Conservation (phyloP, 2,329 filamentous ascomycete genomes). For the Ustilaginoidea virens region DNA sequence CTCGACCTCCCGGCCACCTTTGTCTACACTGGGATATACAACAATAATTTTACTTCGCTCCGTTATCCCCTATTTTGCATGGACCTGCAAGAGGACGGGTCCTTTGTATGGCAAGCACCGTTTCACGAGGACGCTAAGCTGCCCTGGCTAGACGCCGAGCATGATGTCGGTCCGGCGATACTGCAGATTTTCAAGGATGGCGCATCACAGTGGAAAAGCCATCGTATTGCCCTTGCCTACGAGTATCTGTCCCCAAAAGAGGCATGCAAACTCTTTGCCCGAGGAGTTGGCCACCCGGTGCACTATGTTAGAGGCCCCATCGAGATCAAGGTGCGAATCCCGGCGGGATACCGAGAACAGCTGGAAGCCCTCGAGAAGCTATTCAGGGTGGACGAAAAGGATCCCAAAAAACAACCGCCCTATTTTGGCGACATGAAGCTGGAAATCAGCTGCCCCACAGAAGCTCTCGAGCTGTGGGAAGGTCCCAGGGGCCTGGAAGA, state of each 20-base stretch:
- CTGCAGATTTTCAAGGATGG: conserved; percentile 94
- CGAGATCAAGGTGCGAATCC: conserved; percentile 72
- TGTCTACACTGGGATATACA: conserved; percentile 94
- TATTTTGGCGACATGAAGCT: conserved; percentile 45
- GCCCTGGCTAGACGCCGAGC: conserved; percentile 92
- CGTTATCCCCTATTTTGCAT: conserved; percentile 91
- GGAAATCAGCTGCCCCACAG: conserved; percentile 50
- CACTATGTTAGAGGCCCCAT: conserved; percentile 66
- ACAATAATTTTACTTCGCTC: conserved; percentile 95
- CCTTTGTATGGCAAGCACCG: conserved; percentile 83
- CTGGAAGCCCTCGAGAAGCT: conserved; percentile 54
- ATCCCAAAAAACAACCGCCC: conserved; percentile 41
- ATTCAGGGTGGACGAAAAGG: conserved; percentile 33
- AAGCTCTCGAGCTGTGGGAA: conserved; percentile 77
- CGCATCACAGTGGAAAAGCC: conserved; percentile 63
- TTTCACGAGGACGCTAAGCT: conserved; percentile 82
- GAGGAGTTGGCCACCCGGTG: conserved; percentile 63
- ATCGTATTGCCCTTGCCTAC: conserved; percentile 74
- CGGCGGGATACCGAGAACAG: conserved; percentile 76
- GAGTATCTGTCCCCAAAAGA: conserved; percentile 74
- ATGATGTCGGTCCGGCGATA: conserved; percentile 84
- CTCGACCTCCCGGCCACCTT: conserved; percentile 78
- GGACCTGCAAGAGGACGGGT: conserved; percentile 71
- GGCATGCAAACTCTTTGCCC: conserved; percentile 66
- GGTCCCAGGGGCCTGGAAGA: conserved; percentile 83